Percentiles rank a stretch among this genome's conserved stretches.
Evolutionary conservation across 768 basidiomycete genomes (phyloP).

Genomic region (Boletus edulis): DNA sequence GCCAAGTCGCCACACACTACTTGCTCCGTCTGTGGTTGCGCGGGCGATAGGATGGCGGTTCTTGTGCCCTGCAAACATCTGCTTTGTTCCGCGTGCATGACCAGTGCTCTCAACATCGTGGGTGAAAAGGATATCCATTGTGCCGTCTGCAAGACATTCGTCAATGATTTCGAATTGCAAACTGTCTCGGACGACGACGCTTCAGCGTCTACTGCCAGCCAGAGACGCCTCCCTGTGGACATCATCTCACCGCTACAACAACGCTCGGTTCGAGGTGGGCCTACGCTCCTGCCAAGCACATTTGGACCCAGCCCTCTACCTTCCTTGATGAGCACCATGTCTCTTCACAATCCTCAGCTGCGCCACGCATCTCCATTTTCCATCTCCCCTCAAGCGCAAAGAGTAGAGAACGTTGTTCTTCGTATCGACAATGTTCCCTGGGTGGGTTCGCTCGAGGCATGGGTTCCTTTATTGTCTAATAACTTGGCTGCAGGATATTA

Average conservation of each 20-base stretch:
- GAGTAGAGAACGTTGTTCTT: slow-evolving; percentile 55
- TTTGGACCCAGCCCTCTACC: slow-evolving; percentile 26
- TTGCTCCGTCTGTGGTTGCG: slow-evolving; percentile 65
- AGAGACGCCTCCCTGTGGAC: slow-evolving; percentile 10
- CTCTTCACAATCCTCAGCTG: slow-evolving; percentile 25
- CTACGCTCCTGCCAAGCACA: slow-evolving; percentile 27
- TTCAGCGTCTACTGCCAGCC: slow-evolving; percentile 11
- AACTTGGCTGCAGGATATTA: slow-evolving; percentile 62
- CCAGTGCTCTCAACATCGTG: slow-evolving; percentile 84
- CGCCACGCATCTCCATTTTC: slow-evolving; percentile 14
- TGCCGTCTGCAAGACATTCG: slow-evolving; percentile 70
- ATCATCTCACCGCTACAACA: slow-evolving; percentile 23
- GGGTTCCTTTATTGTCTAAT: slow-evolving; percentile 1
- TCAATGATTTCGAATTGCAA: slow-evolving; percentile 64
- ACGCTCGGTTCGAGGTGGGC: slow-evolving; percentile 24
- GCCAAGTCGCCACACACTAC: slow-evolving; percentile 24
- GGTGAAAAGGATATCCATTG: slow-evolving; percentile 89
- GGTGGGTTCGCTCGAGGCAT: slow-evolving; percentile 45
- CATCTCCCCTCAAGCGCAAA: slow-evolving; percentile 9
- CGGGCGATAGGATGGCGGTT: slow-evolving; percentile 52
- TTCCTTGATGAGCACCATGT: slow-evolving; percentile 33
- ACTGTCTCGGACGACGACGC: slow-evolving; percentile 26
- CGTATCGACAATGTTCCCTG: slow-evolving; percentile 89
- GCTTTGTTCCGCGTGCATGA: slow-evolving; percentile 77
- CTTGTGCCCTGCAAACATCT: slow-evolving; percentile 75